A percentile compares a stretch with the other conserved stretches of the same genome.
These are phyloP conservation scores for Pseudogymnoascus sp. DNA, from an alignment of 2,329 filamentous ascomycete genomes.

Conservation along the genomic window DNA sequence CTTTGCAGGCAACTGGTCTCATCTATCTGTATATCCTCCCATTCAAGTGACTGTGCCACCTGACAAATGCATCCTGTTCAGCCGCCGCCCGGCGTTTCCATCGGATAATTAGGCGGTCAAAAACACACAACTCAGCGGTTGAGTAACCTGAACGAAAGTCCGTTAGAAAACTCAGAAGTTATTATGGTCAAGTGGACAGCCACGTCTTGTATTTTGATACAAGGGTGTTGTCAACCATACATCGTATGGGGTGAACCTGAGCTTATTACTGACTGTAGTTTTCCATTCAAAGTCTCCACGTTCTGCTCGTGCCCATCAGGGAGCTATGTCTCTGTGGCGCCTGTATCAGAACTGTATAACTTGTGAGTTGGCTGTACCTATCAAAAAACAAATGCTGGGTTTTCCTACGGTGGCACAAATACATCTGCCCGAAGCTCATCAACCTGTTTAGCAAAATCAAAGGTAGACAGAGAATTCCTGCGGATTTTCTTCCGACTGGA, in stretches of 20 bases:
- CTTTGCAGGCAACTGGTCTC: not conserved
- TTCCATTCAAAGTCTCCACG: not conserved
- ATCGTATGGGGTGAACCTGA: not conserved
- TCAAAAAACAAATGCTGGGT: not conserved
- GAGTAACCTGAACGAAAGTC: not conserved
- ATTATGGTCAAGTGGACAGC: not conserved
- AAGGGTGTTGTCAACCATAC: not conserved
- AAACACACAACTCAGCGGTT: not conserved
- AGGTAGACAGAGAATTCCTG: not conserved
- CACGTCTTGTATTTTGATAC: not conserved
- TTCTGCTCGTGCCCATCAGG: not conserved
- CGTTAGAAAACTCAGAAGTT: not conserved
- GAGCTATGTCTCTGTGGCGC: not conserved
- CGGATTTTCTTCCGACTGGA: not conserved
- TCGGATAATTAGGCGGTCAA: not conserved
- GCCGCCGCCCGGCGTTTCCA: not conserved
- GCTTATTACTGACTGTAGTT: not conserved
- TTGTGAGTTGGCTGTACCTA: not conserved
- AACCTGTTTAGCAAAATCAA: not conserved
- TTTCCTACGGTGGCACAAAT: not conserved
- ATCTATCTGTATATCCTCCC: not conserved
- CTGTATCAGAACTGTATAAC: not conserved
- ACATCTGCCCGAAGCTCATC: not conserved
- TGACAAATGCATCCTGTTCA: not conserved
- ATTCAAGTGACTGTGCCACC: not conserved